These are phyloP conservation scores for Fusarium subtropicale DNA, from an alignment of 2,329 filamentous ascomycete species.

Conservation along the genomic window DNA sequence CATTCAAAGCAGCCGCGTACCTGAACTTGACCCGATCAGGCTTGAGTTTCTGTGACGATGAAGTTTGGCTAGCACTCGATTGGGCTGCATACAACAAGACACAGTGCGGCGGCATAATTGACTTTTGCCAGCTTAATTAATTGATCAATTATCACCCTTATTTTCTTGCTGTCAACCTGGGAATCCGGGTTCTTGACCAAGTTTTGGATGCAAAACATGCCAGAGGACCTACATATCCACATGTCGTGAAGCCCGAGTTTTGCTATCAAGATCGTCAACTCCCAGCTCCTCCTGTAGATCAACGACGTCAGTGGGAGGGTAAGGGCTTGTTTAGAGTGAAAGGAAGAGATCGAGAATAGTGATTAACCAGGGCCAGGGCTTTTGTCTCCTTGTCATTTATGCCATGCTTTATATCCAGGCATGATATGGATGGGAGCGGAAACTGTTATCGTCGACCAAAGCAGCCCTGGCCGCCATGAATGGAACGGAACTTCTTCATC, in stretches of 20 bases:
- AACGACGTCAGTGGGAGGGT: constrained; percentile 29
- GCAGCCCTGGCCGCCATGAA: background rate
- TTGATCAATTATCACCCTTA: constrained; percentile 5
- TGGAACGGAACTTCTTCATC: background rate
- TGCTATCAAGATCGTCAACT: constrained; percentile 18
- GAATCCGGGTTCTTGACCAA: constrained; percentile 24
- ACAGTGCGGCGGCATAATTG: constrained; percentile 25
- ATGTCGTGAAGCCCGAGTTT: constrained; percentile 34
- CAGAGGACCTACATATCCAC: background rate
- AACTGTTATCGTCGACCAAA: background rate
- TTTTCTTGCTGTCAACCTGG: constrained; percentile 1
- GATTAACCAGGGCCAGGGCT: constrained; percentile 10
- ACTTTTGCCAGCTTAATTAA: background rate
- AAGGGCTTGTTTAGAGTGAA: constrained; percentile 22
- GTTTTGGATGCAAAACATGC: constrained; percentile 18
- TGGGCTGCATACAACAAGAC: constrained; percentile 6
- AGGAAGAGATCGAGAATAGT: constrained; percentile 12
- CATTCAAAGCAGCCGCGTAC: constrained; percentile 31
- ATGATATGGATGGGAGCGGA: background rate
- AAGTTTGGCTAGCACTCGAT: constrained; percentile 19
- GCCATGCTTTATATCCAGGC: background rate
- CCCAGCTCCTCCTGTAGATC: constrained; percentile 35
- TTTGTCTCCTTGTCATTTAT: background rate
- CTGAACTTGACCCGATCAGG: constrained; percentile 43
- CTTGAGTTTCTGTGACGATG: constrained; percentile 30